Percentiles rank a stretch among this genome's conserved stretches.
Conservation (phyloP, 1,284 basidiomycete species). For the Leccinum solheimii region DNA sequence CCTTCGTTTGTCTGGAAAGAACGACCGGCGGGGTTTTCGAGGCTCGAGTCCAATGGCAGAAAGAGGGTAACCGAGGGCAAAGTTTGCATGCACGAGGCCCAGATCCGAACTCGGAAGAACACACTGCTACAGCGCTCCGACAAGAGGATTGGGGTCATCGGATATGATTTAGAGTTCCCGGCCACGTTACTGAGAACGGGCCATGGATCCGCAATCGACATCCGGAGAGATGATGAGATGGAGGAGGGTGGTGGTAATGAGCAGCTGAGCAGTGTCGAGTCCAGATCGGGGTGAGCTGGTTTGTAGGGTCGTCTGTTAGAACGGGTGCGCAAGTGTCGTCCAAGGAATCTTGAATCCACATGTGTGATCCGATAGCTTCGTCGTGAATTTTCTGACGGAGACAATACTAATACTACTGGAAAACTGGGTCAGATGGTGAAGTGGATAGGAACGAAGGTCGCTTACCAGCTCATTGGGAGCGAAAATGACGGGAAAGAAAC, state of each 20-base stretch:
- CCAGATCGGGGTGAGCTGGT: slow-evolving; percentile 17
- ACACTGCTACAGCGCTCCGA: slow-evolving; percentile 9
- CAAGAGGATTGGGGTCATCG: slow-evolving; percentile 1
- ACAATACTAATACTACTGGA: slow-evolving; percentile 9
- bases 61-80: background rate
- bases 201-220: background rate
- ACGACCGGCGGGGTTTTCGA: background rate
- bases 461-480: background rate
- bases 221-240: slow-evolving; percentile 9
- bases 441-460: background rate
- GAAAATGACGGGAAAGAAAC: background rate
- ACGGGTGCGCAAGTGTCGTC: slow-evolving; percentile 13
- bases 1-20: background rate
- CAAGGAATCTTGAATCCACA: slow-evolving; percentile 14
- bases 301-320: slow-evolving; percentile 16
- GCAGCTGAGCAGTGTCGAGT: slow-evolving; percentile 12
- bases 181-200: too few relatives aligned
- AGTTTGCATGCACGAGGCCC: too few relatives aligned
- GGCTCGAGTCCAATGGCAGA: slow-evolving; percentile 1
- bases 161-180: too few relatives aligned
- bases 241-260: background rate
- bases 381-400: slow-evolving; percentile 18
- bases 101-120: too few relatives aligned
- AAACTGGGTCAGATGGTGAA: background rate
- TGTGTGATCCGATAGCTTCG: slow-evolving; percentile 4